Evolutionary conservation across 2,329 filamentous ascomycete genomes (phyloP).

Genomic region (Cladosporium sp.): DNA sequence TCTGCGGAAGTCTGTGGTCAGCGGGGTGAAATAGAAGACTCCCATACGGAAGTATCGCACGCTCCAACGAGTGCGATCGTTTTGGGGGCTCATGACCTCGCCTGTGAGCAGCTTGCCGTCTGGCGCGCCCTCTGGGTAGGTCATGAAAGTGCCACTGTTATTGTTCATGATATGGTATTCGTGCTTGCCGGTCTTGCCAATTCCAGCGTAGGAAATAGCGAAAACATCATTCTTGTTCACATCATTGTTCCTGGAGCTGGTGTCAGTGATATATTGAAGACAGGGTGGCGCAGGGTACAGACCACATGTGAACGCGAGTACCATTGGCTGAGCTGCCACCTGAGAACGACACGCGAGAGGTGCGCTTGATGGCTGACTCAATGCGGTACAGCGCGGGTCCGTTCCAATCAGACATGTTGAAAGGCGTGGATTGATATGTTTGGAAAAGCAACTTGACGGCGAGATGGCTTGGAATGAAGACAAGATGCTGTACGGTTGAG

Average conservation of each 20-base stretch:
- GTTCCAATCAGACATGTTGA: neutral
- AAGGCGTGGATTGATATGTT: neutral
- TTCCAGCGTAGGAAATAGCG: neutral
- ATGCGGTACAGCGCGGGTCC: constrained; percentile 1
- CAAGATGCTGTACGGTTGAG: neutral
- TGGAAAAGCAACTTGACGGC: neutral
- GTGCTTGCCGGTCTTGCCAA: neutral
- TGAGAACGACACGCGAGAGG: neutral
- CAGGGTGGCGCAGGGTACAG: neutral
- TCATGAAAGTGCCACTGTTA: neutral
- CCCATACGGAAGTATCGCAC: neutral
- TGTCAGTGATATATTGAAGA: neutral
- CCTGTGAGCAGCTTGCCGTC: neutral
- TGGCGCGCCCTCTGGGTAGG: neutral
- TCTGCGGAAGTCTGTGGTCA: neutral
- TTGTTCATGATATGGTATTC: constrained; percentile 5
- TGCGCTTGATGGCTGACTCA: neutral
- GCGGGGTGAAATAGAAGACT: neutral
- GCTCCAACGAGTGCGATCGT: neutral
- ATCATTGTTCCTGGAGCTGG: neutral
- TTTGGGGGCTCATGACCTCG: neutral
- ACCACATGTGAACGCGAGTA: neutral
- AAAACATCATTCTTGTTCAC: neutral
- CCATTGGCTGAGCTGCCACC: neutral
- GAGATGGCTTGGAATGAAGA: neutral